phyloP scores from a whole-genome alignment of 495 filamentous ascomycete species.

The Penicillium angulare region DNA sequence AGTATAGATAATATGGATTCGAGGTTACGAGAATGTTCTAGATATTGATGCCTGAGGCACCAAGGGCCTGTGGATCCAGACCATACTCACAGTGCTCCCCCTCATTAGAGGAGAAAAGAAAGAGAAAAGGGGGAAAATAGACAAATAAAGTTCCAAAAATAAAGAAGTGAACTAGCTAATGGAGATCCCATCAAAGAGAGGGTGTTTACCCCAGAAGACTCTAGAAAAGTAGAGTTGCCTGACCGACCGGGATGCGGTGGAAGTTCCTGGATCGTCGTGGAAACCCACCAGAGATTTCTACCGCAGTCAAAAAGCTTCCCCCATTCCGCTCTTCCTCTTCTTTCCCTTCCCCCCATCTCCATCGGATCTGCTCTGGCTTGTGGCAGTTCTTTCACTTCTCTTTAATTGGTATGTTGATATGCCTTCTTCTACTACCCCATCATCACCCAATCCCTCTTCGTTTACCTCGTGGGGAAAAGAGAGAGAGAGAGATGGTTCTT shows the following conservation, averaged over 20 bases:
- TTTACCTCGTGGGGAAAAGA: too few species aligned
- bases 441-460: conserved; percentile 8
- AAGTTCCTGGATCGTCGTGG: conserved; percentile 49
- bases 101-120: not conserved
- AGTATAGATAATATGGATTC: too few species aligned
- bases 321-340: conserved; percentile 15
- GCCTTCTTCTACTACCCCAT: not conserved
- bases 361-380: conserved; percentile 22
- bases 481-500: too few species aligned
- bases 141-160: not conserved
- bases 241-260: conserved; percentile 30
- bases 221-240: conserved; percentile 31
- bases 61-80: too few species aligned
- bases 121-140: not conserved
- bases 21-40: conserved; percentile 16
- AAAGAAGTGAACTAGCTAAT: too few species aligned
- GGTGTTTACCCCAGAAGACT: conserved; percentile 17
- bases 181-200: too few species aligned
- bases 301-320: conserved; percentile 34
- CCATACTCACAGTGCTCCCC: conserved; percentile 11
- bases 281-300: conserved; percentile 39
- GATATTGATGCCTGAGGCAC: conserved; percentile 13
- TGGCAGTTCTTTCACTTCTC: conserved; percentile 15
- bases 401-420: conserved; percentile 17
- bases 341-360: conserved; percentile 10